Evolutionary conservation across 2,329 filamentous ascomycete species (phyloP).

Genomic region (Colletotrichum kahawae): DNA sequence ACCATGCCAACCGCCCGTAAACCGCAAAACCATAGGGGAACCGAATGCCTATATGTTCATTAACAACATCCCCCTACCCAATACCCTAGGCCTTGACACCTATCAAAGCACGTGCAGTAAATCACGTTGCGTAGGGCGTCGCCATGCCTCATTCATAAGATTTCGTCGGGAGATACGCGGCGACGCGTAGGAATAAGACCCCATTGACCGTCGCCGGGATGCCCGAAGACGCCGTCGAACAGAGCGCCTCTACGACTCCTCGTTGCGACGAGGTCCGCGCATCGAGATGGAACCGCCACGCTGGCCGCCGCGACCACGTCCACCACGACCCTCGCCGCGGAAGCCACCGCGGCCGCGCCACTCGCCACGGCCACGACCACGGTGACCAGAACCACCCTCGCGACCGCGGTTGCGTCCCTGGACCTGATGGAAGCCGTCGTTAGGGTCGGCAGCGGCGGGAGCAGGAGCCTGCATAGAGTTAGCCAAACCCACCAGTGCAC

Average conservation of each 20-base stretch:
- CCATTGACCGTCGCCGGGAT: slow-evolving; percentile 28
- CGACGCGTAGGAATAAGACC: slow-evolving; percentile 32
- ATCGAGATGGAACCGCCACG: slow-evolving; percentile 37
- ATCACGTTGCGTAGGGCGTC: slow-evolving; percentile 30
- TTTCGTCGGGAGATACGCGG: slow-evolving; percentile 34
- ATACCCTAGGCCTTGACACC: slow-evolving; percentile 18
- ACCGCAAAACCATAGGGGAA: slow-evolving; percentile 15
- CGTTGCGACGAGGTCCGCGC: slow-evolving; percentile 42
- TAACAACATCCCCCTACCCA: slow-evolving; percentile 8
- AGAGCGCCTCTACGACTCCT: slow-evolving; percentile 40
- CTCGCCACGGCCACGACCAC: slow-evolving; percentile 50
- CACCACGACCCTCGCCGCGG: slow-evolving; percentile 51
- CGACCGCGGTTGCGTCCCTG: slow-evolving; percentile 63
- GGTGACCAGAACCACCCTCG: slow-evolving; percentile 46
- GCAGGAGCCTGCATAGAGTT: slow-evolving; percentile 24
- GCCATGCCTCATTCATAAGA: slow-evolving; percentile 46
- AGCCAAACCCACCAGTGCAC: background rate
- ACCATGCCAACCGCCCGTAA: slow-evolving; percentile 21
- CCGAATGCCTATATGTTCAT: slow-evolving; percentile 19
- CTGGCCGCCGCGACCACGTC: slow-evolving; percentile 42
- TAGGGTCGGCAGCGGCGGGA: slow-evolving; percentile 41
- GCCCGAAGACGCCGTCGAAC: slow-evolving; percentile 14
- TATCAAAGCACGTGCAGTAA: slow-evolving; percentile 17
- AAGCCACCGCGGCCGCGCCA: slow-evolving; percentile 55
- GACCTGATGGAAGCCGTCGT: slow-evolving; percentile 78